Evolutionary conservation across 495 filamentous ascomycete species (phyloP).

Genomic region (Daldinia bambusicola): DNA sequence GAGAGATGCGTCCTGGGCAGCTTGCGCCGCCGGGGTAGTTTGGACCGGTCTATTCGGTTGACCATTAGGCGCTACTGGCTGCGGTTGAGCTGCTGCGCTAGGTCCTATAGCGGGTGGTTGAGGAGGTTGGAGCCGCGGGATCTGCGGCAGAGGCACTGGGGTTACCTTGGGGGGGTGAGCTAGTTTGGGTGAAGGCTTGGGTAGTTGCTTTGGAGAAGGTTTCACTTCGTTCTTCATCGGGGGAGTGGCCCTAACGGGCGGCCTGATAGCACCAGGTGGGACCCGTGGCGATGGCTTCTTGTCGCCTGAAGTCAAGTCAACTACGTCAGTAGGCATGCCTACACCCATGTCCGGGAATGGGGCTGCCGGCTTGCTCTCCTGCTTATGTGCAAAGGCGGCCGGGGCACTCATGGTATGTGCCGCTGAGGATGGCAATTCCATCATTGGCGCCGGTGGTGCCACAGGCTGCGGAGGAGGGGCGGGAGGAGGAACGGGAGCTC

Average conservation of each 20-base stretch:
- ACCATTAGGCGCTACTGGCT: constrained; percentile 16
- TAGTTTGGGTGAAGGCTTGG: constrained; percentile 42
- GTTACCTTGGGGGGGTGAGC: constrained; percentile 49
- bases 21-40: constrained; percentile 26
- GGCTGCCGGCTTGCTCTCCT: constrained; percentile 54
- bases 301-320: constrained; percentile 42
- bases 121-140: constrained; percentile 44
- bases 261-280: constrained; percentile 28
- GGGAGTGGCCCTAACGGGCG: constrained; percentile 23
- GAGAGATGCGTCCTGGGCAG: constrained; percentile 28
- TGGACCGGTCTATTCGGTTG: constrained; percentile 29
- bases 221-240: constrained; percentile 32
- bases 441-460: constrained; percentile 57
- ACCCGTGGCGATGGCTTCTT: constrained; percentile 46
- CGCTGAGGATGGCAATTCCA: constrained; percentile 47
- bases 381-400: constrained; percentile 40
- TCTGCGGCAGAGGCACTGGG: constrained; percentile 50
- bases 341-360: constrained; percentile 61
- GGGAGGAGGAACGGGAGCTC: constrained; percentile 37
- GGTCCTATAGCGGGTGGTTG: constrained; percentile 27
- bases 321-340: constrained; percentile 31
- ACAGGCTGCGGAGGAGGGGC: constrained; percentile 32
- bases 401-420: constrained; percentile 29
- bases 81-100: constrained; percentile 33
- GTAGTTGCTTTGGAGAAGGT: constrained; percentile 43